phyloP scores from a whole-genome alignment of 768 basidiomycete genomes.

The Pulveroboletus sp. region DNA sequence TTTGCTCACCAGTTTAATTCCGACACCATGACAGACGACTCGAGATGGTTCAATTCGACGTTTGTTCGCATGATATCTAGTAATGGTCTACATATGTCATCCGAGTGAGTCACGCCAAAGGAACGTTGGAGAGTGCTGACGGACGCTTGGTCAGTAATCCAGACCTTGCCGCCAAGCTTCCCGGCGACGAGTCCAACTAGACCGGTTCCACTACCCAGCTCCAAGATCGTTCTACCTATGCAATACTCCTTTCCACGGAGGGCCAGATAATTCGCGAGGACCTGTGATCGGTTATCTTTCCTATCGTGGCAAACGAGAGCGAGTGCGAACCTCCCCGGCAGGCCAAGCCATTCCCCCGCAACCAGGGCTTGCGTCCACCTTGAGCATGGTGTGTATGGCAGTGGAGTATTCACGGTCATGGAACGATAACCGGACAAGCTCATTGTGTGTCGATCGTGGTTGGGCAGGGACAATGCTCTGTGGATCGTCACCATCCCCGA shows the following conservation, averaged over 20 bases:
- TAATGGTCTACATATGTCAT: slow-evolving; percentile 49
- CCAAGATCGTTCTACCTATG: slow-evolving; percentile 56
- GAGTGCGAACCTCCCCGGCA: slow-evolving; percentile 70
- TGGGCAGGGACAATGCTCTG: slow-evolving; percentile 49
- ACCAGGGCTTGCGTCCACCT: slow-evolving; percentile 77
- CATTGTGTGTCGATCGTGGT: slow-evolving; percentile 44
- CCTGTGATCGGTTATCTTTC: slow-evolving; percentile 38
- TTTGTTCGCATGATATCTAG: slow-evolving; percentile 77
- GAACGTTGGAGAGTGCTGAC: slow-evolving; percentile 32
- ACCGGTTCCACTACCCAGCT: slow-evolving; percentile 90
- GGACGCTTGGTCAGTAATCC: slow-evolving; percentile 89
- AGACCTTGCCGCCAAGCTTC: slow-evolving; percentile 60
- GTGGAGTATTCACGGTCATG: slow-evolving; percentile 7
- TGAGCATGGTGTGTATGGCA: slow-evolving; percentile 37
- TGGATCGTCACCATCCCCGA: slow-evolving; percentile 18
- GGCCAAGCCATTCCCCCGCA: slow-evolving; percentile 94
- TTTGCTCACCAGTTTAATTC: slow-evolving; percentile 78
- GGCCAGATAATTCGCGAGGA: slow-evolving; percentile 72
- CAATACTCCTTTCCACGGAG: slow-evolving; percentile 49
- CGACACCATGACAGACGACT: slow-evolving; percentile 46
- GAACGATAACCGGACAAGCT: slow-evolving; percentile 44
- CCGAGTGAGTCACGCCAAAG: slow-evolving; percentile 7
- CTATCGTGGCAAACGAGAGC: not conserved
- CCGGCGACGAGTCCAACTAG: slow-evolving; percentile 85
- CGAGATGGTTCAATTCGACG: slow-evolving; percentile 58